phyloP scores from a whole-genome alignment of 139 green algal genomes.

The Edaphochlamys debaryana region DNA sequence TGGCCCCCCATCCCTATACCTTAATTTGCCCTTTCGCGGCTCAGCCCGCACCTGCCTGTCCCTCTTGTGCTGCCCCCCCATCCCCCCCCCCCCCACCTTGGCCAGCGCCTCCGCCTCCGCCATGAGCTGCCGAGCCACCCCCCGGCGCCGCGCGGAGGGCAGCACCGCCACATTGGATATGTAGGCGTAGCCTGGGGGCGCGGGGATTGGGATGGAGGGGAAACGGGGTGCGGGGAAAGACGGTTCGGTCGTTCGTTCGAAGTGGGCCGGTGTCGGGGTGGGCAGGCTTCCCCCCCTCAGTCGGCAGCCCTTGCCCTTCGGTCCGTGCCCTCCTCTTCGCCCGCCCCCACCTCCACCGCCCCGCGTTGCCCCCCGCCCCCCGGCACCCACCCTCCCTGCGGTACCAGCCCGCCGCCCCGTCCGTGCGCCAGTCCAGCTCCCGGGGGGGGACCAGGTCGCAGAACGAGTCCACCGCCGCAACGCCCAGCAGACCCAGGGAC shows the following conservation, averaged over 20 bases:
- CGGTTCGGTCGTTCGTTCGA: too few species aligned
- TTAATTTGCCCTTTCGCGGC: too few species aligned
- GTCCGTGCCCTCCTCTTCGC: neutral
- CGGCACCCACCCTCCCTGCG: slow-evolving; percentile 11
- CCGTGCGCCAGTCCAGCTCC: slow-evolving; percentile 1
- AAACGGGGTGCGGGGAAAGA: neutral
- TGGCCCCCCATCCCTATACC: too few species aligned
- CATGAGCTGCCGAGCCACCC: slow-evolving; percentile 56
- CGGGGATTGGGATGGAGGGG: neutral
- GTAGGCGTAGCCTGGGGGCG: slow-evolving; percentile 50
- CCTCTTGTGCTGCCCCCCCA: too few species aligned
- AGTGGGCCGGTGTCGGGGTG: too few species aligned
- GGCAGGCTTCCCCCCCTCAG: too few species aligned
- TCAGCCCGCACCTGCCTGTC: too few species aligned
- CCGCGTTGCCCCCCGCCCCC: too few species aligned
- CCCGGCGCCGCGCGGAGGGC: slow-evolving; percentile 43
- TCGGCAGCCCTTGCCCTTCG: too few species aligned
- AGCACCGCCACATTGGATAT: slow-evolving; percentile 66
- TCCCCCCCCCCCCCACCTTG: too few species aligned
- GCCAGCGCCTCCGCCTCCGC: slow-evolving; percentile 54
- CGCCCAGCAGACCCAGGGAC: slow-evolving; percentile 7
- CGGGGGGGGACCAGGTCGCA: slow-evolving; percentile 39
- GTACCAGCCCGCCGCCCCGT: slow-evolving; percentile 42
- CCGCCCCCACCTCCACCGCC: neutral
- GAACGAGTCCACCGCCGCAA: slow-evolving; percentile 39